Evolutionary conservation across 345 rosid genomes (phyloP), one percentile per base, ranked within the genome.

Genomic region (Carallia pectinifolia): DNA sequence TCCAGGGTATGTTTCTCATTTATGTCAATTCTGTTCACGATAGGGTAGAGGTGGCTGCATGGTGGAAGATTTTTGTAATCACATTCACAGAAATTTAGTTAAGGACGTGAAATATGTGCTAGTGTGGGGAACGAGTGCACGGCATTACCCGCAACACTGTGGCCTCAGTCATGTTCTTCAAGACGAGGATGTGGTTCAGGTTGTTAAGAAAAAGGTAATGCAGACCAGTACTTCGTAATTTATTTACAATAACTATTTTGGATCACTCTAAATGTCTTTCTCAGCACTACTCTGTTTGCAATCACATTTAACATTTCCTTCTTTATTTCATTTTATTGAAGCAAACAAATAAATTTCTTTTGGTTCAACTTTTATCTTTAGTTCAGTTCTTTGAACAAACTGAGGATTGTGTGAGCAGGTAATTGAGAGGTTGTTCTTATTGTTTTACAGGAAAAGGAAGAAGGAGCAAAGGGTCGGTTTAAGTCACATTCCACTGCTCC

Each of bases 21-120:
- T n/a, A 30, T 65, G 33, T 15, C 62, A 15, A 8, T 73, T 54
- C 16, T 44, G 64, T 69, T 65, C 33, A 47, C 74, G 19, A 71
- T 82, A 96, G 98, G 99, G 87, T 82, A 81, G 98, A 78, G 99
- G 99, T 61, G 99, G 98, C 74, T 96, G 99, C 77, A 63, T 85
- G 0, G 97, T 96, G 64, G 98, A 96, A 81, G 99, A 92, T 79
- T 90, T 96, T 82, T 96, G 99, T 79, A 84, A 89, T 82, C 97
- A 96, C 79, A 92, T 96, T 67, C 99, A 96, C 76, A 88, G 96
- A 82, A 96, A 80, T 83, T 86, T 96, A 78, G 85, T 96, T 79
- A 96, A 89, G 84, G 99, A 96, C 74, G 91, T 90, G 71, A 92
- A 96, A 76, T 96, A 92, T 62, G 99, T 92, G 61, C 93, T 92